Evolutionary conservation across 148 eudicot species (phyloP), one percentile per base, ranked within the genome.

Genomic region (Chenopodium suecicum): DNA sequence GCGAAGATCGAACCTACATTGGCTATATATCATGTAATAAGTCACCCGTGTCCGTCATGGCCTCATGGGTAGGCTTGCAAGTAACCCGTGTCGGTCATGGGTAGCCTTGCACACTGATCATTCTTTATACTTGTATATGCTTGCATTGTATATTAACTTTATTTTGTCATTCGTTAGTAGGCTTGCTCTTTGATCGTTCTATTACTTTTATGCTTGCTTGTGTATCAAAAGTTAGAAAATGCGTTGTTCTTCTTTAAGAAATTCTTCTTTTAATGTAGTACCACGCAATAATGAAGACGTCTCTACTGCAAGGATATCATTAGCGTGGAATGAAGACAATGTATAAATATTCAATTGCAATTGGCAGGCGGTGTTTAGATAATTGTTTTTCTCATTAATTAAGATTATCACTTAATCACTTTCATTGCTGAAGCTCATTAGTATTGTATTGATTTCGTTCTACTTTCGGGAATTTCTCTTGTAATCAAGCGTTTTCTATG

Each of bases 231-330:
- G 3, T 10, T 50, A 0, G 3, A 9, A 50, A 9, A 50, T 9
- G 50, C 0, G 10, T 50, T 0, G 7, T 5, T 41, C 44, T 41
- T 41, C 44, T 56, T 14, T 17, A 19, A 14, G 62, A 56, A 56
- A 56, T 66, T 2, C 4, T 29, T n/a, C 12, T 29, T 44, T 71
- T 46, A 72, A 44, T 72, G 75, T 44, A 72, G 75, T 44, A 9
- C 29, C 17, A 70, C 74, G 6, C 52, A 44, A n/a, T 23, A 11
- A 72, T 29, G 73, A 68, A 70, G 74, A 72, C 56, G 31, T 72
- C 75, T 72, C 54, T 20, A 72, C 29, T 72, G 75, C 54, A 29
- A 72, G 54, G 75, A 72, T 72, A 70, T 70, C 50, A 72, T 44
- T 17, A 72, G 16, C 54, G 54, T 22, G 29, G 54, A 72, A 72